Evolutionary conservation across 768 basidiomycete genomes (phyloP).

Genomic region (Amanita rimosa): DNA sequence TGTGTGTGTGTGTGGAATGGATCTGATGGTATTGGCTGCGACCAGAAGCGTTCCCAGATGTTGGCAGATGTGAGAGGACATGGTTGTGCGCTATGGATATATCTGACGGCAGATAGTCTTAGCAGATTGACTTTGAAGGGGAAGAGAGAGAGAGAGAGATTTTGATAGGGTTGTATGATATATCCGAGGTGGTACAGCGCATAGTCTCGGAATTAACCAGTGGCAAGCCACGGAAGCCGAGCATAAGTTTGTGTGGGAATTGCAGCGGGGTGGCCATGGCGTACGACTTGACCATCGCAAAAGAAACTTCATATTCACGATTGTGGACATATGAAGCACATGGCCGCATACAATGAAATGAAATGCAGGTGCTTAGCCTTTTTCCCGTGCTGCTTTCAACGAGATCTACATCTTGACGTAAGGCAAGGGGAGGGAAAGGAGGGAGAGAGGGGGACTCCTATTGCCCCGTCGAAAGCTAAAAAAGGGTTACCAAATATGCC

Average conservation of each 20-base stretch:
- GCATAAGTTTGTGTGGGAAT: constrained; percentile 57
- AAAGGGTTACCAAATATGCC: neutral
- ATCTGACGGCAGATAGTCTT: constrained; percentile 2
- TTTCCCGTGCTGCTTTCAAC: neutral
- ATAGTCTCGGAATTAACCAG: constrained; percentile 47
- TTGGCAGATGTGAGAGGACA: too few species aligned
- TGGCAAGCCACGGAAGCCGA: constrained; percentile 73
- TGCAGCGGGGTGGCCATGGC: constrained; percentile 14
- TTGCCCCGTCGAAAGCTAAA: neutral
- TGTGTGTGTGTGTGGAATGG: too few species aligned
- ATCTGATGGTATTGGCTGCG: too few species aligned
- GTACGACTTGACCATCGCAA: neutral
- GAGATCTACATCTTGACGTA: neutral
- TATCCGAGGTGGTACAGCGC: constrained; percentile 35
- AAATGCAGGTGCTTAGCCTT: neutral
- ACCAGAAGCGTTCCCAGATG: too few species aligned
- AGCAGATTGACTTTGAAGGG: constrained; percentile 40
- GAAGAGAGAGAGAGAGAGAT: too few species aligned
- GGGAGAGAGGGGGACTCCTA: too few species aligned
- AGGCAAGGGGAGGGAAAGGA: too few species aligned
- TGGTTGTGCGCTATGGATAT: too few species aligned
- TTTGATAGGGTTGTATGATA: constrained; percentile 48
- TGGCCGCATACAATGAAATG: neutral
- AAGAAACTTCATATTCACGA: neutral
- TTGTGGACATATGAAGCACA: neutral